Evolutionary conservation across 129 eudicot genomes (phyloP).

Genomic region (Dittrichia graveolens): DNA sequence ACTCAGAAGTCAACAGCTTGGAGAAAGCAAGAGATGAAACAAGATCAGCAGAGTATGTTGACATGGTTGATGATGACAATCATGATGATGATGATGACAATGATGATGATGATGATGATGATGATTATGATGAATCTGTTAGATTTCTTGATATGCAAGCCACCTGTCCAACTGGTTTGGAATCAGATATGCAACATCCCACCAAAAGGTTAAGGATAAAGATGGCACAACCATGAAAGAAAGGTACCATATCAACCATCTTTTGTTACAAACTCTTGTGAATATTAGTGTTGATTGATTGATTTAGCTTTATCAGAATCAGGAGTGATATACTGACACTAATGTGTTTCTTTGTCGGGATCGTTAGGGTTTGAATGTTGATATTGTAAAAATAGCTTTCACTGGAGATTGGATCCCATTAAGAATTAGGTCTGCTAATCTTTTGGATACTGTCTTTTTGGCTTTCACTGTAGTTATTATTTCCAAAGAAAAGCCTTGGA

Average conservation of each 20-base stretch:
- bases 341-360: neutral
- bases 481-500: too few relatives aligned
- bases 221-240: conserved; percentile 29
- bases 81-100: conserved; percentile 27
- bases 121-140: neutral
- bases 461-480: too few relatives aligned
- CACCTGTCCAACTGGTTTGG: conserved; percentile 12
- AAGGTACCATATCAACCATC: neutral
- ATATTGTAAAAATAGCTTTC: neutral
- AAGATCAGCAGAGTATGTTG: conserved; percentile 18
- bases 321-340: conserved; percentile 10
- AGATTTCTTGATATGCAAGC: conserved; percentile 21
- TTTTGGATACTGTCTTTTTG: too few relatives aligned
- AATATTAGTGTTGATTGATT: conserved; percentile 24
- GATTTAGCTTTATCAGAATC: neutral
- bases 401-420: neutral
- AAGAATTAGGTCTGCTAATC: neutral
- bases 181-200: conserved; percentile 29
- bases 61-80: conserved; percentile 28
- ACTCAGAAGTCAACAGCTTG: neutral
- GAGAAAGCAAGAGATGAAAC: conserved; percentile 29
- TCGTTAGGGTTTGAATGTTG: conserved; percentile 8
- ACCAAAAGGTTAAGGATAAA: conserved; percentile 50
- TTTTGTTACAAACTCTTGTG: conserved; percentile 20
- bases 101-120: conserved; percentile 20